phyloP scores from a whole-genome alignment of 2,329 filamentous ascomycete species.

The Anisogramma anomala region DNA sequence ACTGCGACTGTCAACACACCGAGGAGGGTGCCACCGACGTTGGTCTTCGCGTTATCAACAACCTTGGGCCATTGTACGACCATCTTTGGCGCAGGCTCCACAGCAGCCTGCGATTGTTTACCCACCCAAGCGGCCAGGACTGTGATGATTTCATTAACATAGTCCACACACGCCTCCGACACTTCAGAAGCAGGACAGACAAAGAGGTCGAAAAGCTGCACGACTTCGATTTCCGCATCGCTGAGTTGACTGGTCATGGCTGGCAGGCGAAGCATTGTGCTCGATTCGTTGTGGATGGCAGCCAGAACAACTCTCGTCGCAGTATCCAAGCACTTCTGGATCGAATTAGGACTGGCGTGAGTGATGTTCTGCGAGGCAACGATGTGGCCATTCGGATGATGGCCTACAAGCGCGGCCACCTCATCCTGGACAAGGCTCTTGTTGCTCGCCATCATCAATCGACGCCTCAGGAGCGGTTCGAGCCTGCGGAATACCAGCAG shows the following conservation, averaged over 20 bases:
- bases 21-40: conserved; percentile 35
- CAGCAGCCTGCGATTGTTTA: conserved; percentile 35
- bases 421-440: conserved; percentile 38
- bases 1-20: conserved; percentile 29
- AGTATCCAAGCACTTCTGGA: conserved; percentile 39
- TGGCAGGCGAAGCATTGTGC: conserved; percentile 38
- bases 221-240: conserved; percentile 37
- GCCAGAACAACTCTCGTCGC: conserved; percentile 31
- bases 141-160: conserved; percentile 33
- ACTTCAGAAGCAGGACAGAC: conserved; percentile 31
- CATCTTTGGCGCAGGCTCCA: conserved; percentile 32
- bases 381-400: conserved; percentile 35
- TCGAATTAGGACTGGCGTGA: conserved; percentile 38
- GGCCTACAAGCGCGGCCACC: conserved; percentile 41
- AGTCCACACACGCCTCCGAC: conserved; percentile 27
- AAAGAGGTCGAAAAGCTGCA: conserved; percentile 29
- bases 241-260: conserved; percentile 32
- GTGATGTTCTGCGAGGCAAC: conserved; percentile 35
- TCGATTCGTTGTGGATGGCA: conserved; percentile 31
- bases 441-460: conserved; percentile 27
- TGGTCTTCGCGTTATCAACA: conserved; percentile 36
- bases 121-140: conserved; percentile 29
- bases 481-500: conserved; percentile 7
- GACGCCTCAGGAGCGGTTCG: conserved; percentile 11
- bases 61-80: conserved; percentile 35